Base-by-base conservation (phyloP, 768 basidiomycete species). In the Pisolithus tinctorius region DNA sequence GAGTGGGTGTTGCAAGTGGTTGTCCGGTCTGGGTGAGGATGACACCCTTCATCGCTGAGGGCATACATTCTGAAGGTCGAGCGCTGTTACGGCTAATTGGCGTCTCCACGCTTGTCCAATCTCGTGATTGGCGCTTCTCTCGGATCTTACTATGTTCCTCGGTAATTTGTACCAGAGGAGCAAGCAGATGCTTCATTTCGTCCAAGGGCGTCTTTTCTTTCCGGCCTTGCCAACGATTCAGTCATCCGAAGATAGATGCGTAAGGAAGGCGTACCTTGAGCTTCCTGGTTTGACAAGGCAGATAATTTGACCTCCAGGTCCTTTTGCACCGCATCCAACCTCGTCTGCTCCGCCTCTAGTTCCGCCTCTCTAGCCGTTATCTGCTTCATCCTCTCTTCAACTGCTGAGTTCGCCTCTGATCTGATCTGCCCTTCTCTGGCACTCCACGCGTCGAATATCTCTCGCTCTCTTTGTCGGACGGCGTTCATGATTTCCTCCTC, bases 11-110 rank as follows among this genome's bases (percentile, higher is more conserved):
- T 3, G 79, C 74, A 6, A 92, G 71, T 1, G 76, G 71, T 61
- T 90, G 82, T 7, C 90, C 89, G 0, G 90, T 90, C 7, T 83
- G 72, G 0, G 90, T 90, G 36, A 91, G 73, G 29, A 93, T 75
- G 37, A 93, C 86, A 3, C 90, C 83, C 62, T 84, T 84, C 83
- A 85, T 85, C 1, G 83, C 83, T 4, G 79, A 81, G 25, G 58
- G 61, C n/a, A 59, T 51, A 23, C 57, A 63, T 10, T 73, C 72
- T 27, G 14, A 4, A 1, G 47, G 57, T 47, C 62, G 63, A 10
- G 64, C 58, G 6, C 69, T 55, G 25, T 56, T 58, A 29, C 78
- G 75, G 27, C 65, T 71, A 13, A 77, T 66, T 0, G 86, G 84
- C 2, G 85, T 86, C 43, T 78, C 75, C 53, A 67, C 26, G 23